Percentiles rank a stretch among this genome's conserved stretches.
Conservation (phyloP, 129 eudicot species). For the Artemisia tridentata region DNA sequence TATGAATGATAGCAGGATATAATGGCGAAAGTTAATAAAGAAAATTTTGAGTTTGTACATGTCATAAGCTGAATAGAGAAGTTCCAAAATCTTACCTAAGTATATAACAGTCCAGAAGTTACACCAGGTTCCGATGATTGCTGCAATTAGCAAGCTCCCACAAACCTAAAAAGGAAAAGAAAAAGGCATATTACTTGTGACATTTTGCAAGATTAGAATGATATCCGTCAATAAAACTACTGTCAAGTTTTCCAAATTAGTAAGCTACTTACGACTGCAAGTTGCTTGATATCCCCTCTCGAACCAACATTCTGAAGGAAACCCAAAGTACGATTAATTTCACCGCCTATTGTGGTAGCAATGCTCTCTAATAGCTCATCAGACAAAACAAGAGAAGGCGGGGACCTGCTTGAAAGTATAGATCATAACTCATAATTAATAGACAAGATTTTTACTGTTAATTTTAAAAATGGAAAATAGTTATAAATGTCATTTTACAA, state of each 20-base stretch:
- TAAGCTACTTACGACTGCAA: slow-evolving; percentile 44
- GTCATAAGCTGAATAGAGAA: not conserved
- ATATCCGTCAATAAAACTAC: not conserved
- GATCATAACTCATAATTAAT: slow-evolving; percentile 10
- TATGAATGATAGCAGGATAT: no score
- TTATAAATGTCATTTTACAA: not conserved
- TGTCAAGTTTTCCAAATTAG: slow-evolving; percentile 9
- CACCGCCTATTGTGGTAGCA: slow-evolving; percentile 50
- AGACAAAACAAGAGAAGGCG: slow-evolving; percentile 63
- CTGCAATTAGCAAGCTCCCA: slow-evolving; percentile 61
- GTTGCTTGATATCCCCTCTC: slow-evolving; percentile 66
- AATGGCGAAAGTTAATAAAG: no score
- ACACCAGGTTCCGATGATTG: slow-evolving; percentile 86
- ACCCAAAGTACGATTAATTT: slow-evolving; percentile 55
- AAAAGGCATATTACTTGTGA: not conserved
- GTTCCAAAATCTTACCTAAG: slow-evolving; percentile 45
- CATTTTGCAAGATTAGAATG: not conserved
- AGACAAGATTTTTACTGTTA: not conserved
- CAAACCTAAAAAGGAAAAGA: slow-evolving; percentile 41
- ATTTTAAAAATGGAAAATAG: not conserved
- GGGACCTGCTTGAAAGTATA: slow-evolving; percentile 45
- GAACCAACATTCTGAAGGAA: slow-evolving; percentile 71
- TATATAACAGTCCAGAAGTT: slow-evolving; percentile 74
- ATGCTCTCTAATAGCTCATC: slow-evolving; percentile 56
- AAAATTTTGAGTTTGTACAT: no score